Conservation (phyloP, 1,284 basidiomycete species). For the Heliocybe sulcata region DNA sequence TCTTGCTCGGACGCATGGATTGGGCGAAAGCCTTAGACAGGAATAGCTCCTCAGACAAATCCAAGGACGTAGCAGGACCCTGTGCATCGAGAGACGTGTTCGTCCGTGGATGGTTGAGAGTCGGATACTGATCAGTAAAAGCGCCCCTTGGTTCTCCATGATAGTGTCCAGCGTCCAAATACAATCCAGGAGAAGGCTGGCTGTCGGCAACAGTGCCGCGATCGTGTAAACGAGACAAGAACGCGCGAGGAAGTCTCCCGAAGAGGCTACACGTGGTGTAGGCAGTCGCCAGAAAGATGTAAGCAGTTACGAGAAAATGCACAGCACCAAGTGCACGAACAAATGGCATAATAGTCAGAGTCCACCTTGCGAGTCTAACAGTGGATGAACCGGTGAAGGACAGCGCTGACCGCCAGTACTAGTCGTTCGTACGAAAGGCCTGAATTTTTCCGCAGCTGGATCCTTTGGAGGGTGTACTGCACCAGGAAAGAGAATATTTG, state of each 20-base stretch:
- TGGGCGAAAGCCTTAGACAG: constrained; percentile 63
- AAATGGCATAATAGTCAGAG: background rate
- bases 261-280: constrained; percentile 1
- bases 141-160: background rate
- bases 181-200: background rate
- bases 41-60: constrained; percentile 21
- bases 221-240: background rate
- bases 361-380: no score
- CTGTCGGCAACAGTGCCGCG: no score
- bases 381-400: no score
- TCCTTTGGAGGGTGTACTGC: no score
- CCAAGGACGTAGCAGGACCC: background rate
- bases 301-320: background rate
- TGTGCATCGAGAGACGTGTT: background rate
- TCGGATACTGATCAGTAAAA: no score
- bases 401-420: no score
- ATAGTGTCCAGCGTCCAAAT: background rate
- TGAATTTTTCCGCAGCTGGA: no score
- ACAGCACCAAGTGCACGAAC: background rate
- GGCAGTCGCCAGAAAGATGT: background rate
- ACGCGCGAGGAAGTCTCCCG: background rate
- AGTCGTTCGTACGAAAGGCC: no score
- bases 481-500: no score
- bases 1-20: constrained; percentile 62
- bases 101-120: background rate